Conservation (phyloP, 192 early-diverging fungal genomes). For the Mortierella hygrophila region DNA sequence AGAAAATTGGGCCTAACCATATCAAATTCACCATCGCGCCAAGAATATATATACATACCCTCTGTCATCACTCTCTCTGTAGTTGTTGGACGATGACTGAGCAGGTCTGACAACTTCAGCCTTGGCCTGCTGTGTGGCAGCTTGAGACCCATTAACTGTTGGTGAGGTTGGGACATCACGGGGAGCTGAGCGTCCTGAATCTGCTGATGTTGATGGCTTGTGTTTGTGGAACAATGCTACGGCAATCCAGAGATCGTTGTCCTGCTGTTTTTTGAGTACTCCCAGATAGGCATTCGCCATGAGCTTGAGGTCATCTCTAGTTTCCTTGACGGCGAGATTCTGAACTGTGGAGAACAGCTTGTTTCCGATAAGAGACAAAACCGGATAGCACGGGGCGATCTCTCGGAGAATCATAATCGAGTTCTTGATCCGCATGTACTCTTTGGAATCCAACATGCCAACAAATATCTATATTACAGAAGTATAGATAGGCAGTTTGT, state of each 20-base stretch:
- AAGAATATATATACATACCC: background rate
- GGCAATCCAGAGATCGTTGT: constrained; percentile 27
- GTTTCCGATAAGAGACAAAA: constrained; percentile 67
- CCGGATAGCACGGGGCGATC: constrained; percentile 73
- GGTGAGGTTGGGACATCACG: background rate
- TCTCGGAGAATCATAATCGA: constrained; percentile 78
- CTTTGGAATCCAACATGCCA: constrained; percentile 64
- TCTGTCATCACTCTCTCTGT: constrained; percentile 14
- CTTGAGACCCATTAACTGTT: background rate
- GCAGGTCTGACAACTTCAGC: background rate
- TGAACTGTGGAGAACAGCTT: constrained; percentile 58
- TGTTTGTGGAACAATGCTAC: constrained; percentile 34
- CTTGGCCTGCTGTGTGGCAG: background rate
- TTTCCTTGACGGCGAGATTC: constrained; percentile 67
- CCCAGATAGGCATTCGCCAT: constrained; percentile 71
- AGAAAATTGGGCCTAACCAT: no score
- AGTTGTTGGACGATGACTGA: background rate
- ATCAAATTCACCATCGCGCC: background rate
- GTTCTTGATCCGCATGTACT: constrained; percentile 83
- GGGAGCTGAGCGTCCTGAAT: background rate
- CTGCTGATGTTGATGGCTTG: background rate
- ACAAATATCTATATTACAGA: constrained; percentile 32
- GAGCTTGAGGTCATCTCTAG: constrained; percentile 78
- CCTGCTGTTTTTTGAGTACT: constrained; percentile 38
- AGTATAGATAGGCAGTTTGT: background rate